Evolutionary conservation across 202 grass and related monocot genomes (phyloP).

Genomic region (Panicum virgatum): DNA sequence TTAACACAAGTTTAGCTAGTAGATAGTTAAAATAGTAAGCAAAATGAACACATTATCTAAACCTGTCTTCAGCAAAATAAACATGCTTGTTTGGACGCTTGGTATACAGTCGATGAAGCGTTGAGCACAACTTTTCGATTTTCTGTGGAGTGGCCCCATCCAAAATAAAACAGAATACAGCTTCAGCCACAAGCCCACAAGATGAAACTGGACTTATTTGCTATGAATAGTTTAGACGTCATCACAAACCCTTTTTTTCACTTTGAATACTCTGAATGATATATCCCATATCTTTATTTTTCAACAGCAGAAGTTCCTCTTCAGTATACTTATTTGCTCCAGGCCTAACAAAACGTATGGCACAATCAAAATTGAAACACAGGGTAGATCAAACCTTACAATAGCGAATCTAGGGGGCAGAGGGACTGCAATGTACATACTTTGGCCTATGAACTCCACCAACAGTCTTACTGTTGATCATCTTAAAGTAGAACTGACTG

Average conservation of each 20-base stretch:
- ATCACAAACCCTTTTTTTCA: slow-evolving; percentile 75
- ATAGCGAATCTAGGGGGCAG: background rate
- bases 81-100: slow-evolving; percentile 75
- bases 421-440: slow-evolving; percentile 37
- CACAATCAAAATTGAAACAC: slow-evolving; percentile 24
- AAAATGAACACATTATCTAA: slow-evolving; percentile 19
- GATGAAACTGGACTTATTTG: background rate
- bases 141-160: slow-evolving; percentile 51
- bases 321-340: slow-evolving; percentile 83
- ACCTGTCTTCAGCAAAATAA: slow-evolving; percentile 95
- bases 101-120: slow-evolving; percentile 75
- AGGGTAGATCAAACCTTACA: slow-evolving; percentile 7
- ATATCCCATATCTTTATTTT: slow-evolving; percentile 93
- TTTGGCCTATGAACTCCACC: slow-evolving; percentile 71
- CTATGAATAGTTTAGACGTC: slow-evolving; percentile 13
- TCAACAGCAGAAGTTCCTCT: slow-evolving; percentile 83
- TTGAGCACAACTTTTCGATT: slow-evolving; percentile 77
- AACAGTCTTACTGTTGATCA: slow-evolving; percentile 71
- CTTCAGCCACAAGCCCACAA: background rate
- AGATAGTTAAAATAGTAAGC: background rate
- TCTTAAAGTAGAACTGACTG: slow-evolving; percentile 98
- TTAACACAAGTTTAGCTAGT: background rate
- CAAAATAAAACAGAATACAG: slow-evolving; percentile 4
- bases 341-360: slow-evolving; percentile 45
- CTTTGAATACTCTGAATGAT: slow-evolving; percentile 77